Conservation (phyloP, 176 grass and related monocot genomes). For the Eleusine coracana region DNA sequence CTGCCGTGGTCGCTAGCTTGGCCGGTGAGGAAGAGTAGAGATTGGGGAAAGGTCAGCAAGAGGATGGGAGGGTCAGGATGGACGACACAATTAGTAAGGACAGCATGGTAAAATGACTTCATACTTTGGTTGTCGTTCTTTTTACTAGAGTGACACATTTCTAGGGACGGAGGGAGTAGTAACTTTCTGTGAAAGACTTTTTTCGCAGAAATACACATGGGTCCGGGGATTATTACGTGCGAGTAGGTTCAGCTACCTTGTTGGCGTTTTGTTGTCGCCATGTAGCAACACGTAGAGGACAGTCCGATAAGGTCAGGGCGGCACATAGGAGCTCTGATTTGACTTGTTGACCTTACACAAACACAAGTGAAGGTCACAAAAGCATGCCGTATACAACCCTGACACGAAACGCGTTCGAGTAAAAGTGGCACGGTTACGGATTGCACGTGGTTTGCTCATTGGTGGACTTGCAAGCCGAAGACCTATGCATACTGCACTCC, state of each 20-base stretch:
- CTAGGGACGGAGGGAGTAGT: too few species aligned
- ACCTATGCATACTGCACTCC: too few species aligned
- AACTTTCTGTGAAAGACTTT: not conserved
- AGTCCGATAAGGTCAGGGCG: not conserved
- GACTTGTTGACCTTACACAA: not conserved
- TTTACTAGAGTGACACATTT: too few species aligned
- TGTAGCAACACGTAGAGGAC: not conserved
- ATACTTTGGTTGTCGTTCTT: too few species aligned
- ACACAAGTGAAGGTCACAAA: too few species aligned
- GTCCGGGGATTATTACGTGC: not conserved
- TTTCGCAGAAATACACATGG: not conserved
- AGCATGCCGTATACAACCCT: not conserved
- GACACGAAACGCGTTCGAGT: not conserved
- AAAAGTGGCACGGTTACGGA: not conserved
- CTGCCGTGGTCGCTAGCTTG: too few species aligned
- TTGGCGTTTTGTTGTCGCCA: not conserved
- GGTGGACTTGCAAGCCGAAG: not conserved
- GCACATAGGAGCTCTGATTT: not conserved
- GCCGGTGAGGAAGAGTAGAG: too few species aligned
- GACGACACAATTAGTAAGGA: too few species aligned
- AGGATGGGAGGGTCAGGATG: too few species aligned
- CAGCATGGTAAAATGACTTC: too few species aligned
- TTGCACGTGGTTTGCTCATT: not conserved
- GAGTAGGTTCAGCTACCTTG: not conserved
- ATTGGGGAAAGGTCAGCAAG: too few species aligned